Evolutionary conservation across 768 basidiomycete species (phyloP), one percentile per base, ranked within the genome.

Genomic region (Hortiboletus campestris): DNA sequence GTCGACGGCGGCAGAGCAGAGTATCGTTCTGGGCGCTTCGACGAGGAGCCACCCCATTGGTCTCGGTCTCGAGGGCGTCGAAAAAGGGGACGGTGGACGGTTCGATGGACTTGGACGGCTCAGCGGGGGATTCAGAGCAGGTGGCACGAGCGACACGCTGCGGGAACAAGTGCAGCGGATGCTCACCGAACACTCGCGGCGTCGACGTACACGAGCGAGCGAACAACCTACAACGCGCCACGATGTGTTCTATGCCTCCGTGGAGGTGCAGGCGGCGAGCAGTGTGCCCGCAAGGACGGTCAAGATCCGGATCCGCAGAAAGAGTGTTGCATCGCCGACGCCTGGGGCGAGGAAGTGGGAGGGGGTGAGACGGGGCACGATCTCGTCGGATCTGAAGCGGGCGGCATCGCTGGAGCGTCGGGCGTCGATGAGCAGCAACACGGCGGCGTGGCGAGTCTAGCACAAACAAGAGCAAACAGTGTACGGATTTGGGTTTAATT

Each of bases 311-410:
- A 52, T 60, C n/a, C 62, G 62, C 12, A 42, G 64, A 19, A 55
- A 52, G 17, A 62, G 60, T 11, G 43, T n/a, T 1, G 60, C 49
- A 6, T 67, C 67, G 20, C 69, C 67, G 19, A 71, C 67, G 17
- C 63, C 67, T 3, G 17, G 19, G 0, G 17, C 55, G 17, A 38
- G 38, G 22, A 11, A 22, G 10, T 51, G 53, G 47, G 67, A 53
- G 4, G 36, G 48, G 0, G 39, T 63, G 35, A 34, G 51, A 31
- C 68, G 67, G 17, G 46, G 57, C 1, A 72, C 68, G 46, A 62
- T 70, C 13, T 70, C 70, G 32, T 68, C 70, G 0, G 68, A 70
- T 55, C 25, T 70, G 56, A 72, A 68, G 49, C 56, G 68, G 43
- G 61, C 65, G 11, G 67, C 65, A 45, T 69, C 59, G 39, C 16